Evolutionary conservation across 73 alveolate genomes (phyloP), one percentile per base, ranked within the genome.

Genomic region (Chromera velia): DNA sequence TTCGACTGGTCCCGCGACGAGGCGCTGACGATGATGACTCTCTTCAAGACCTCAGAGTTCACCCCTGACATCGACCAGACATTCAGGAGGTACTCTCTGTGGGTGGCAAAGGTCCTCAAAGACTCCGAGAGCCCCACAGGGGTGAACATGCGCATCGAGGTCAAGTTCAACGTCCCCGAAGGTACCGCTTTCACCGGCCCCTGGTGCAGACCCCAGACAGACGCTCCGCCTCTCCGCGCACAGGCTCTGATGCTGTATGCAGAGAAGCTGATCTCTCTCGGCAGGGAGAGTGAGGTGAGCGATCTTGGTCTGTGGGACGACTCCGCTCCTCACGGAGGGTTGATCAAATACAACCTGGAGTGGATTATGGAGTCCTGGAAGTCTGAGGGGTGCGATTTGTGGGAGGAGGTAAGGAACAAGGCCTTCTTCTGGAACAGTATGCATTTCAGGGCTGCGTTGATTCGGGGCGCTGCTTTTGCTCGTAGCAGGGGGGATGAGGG

Each of bases 151-250:
- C 40, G 78, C 69, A 68, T 63, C 32, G 87, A 80, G 49, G 75
- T 74, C 74, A 82, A 82, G 82, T 82, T 47, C 72, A 27, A 29
- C 68, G 64, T 82, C 70, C 86, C 88, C 0, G 74, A 82, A 32
- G 88, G 86, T 34, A 65, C 75, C 29, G 81, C 84, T 22, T 82
- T 24, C 85, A 75, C 86, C 1, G 88, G 88, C 30, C 87, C 81
- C 49, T 82, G 88, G 88, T 82, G 88, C 71, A 76, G 88, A n/a
- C 88, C 88, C 1, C 85, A 82, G 48, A 82, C 47, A 32, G 88
- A 82, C 30, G 88, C 75, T 9, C 88, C 88, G 26, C 81, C 65
- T 1, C 80, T 82, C 32, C 81, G 88, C 33, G 46, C 88, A 70
- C 30, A 40, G 66, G 64, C 86, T 17, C 33, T 62, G 34, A 62